Percentiles rank a stretch among this genome's conserved stretches.
phyloP scores from a whole-genome alignment of 2,329 filamentous ascomycete species.

The Monosporascus sp. region DNA sequence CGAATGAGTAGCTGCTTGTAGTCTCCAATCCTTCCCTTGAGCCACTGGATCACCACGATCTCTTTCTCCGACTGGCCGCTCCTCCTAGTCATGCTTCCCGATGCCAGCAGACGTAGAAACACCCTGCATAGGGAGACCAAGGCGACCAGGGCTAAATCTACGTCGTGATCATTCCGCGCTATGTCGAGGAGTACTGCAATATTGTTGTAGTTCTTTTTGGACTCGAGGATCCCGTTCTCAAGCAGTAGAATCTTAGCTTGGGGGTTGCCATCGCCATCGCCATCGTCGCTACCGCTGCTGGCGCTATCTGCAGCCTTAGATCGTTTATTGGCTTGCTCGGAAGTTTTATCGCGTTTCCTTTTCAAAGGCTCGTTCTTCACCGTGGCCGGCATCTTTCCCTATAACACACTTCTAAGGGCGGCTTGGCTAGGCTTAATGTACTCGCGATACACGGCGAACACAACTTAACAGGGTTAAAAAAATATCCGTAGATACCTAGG shows the following conservation, averaged over 20 bases:
- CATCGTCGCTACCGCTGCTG: constrained; percentile 40
- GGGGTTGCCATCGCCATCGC: constrained; percentile 38
- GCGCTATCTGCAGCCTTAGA: constrained; percentile 42
- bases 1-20: constrained; percentile 60
- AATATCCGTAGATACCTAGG: not conserved
- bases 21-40: constrained; percentile 68
- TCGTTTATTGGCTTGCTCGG: constrained; percentile 45
- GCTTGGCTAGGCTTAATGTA: too few species aligned
- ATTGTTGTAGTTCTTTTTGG: constrained; percentile 87
- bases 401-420: too few species aligned
- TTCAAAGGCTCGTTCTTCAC: constrained; percentile 35
- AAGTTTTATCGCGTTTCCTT: constrained; percentile 44
- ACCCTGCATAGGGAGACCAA: constrained; percentile 79
- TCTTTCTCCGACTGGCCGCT: constrained; percentile 68
- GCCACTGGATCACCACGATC: constrained; percentile 67
- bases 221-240: constrained; percentile 77
- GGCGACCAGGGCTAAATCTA: constrained; percentile 59
- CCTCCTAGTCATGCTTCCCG: constrained; percentile 63
- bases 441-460: too few species aligned
- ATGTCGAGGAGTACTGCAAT: constrained; percentile 67
- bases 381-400: constrained; percentile 22
- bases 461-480: too few species aligned
- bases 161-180: constrained; percentile 43
- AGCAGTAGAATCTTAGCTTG: constrained; percentile 67
- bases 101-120: constrained; percentile 74